Evolutionary conservation across 768 basidiomycete species (phyloP), one percentile per base, ranked within the genome.

Genomic region (Mrakia frigida): DNA sequence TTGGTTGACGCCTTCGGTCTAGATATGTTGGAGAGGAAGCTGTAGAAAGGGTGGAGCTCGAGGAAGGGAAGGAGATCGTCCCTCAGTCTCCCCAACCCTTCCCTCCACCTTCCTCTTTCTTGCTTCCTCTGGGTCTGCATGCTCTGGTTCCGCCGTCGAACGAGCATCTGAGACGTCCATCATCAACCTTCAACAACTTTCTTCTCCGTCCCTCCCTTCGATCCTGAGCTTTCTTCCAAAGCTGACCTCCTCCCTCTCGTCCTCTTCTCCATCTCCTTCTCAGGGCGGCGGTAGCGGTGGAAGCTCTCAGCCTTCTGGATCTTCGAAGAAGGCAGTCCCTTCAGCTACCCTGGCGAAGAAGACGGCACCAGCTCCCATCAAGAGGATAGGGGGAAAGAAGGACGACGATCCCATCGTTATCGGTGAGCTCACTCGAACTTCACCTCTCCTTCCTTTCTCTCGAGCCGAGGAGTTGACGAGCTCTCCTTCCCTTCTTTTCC

Each of bases 291-390:
- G 39, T 23, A 53, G 41, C 10, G 35, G 10, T 10, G 67, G 60
- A 39, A 73, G 72, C 61, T 41, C 52, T 39, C 52, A 56, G 33
- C 7, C 56, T 39, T 52, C 69, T 52, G 75, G 70, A 37, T 25
- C 41, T 46, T 10, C 50, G 43, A 74, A 79, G 25, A 80, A 80
- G 53, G 52, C 78, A n/a, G 35, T 43, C 33, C 63, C 73, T n/a
- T 35, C 73, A 4, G 50, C 37, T n/a, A 43, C 43, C 25, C 37
- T 39, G 11, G 35, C 65, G 1, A 39, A 68, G 25, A 68, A 68
- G 65, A 41, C 65, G 16, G 2, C 52, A 33, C 52, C 53, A 50
- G 35, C 65, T n/a, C 37, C 37, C 7, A 16, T 68, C 65, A 68
- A 68, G 37, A 68, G 25, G 37, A 6, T 39, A 0, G 35, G 21